These are phyloP conservation scores for Croton laevigatus DNA, from an alignment of 441 rosid genomes.

Conservation along the genomic window DNA sequence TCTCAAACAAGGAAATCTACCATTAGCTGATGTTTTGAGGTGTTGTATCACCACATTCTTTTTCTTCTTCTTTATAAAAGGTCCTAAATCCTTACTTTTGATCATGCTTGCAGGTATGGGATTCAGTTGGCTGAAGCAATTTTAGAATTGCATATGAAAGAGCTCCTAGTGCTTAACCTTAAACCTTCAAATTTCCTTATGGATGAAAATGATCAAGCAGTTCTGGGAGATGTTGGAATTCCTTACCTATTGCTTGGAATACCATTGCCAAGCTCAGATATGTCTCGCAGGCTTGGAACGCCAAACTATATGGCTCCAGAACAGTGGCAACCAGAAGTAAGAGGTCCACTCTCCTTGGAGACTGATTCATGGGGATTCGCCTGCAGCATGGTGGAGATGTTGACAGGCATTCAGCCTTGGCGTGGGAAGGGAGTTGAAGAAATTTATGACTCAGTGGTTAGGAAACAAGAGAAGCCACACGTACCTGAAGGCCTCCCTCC, in stretches of 20 bases:
- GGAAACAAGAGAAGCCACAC: constrained; percentile 60
- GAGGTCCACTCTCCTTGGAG: constrained; percentile 82
- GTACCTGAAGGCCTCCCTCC: constrained; percentile 77
- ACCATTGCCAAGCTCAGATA: constrained; percentile 59
- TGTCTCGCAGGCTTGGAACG: constrained; percentile 66
- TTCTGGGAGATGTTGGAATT: constrained; percentile 76
- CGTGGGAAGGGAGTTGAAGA: constrained; percentile 58
- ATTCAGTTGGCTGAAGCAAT: constrained; percentile 59
- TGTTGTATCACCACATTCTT: constrained; percentile 25
- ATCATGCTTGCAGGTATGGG: constrained; percentile 59
- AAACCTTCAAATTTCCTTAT: constrained; percentile 79
- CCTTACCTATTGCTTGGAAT: constrained; percentile 68
- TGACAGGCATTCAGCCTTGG: constrained; percentile 83
- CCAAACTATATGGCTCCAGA: constrained; percentile 98
- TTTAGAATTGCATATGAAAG: constrained; percentile 60
- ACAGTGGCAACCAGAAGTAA: constrained; percentile 85
- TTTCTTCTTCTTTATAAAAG: background rate
- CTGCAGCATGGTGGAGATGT: constrained; percentile 86
- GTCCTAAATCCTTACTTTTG: constrained; percentile 13
- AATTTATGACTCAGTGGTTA: constrained; percentile 62
- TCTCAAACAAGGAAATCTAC: constrained; percentile 74
- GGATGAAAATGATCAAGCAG: constrained; percentile 56
- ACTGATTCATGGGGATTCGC: constrained; percentile 93
- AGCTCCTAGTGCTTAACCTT: constrained; percentile 64
- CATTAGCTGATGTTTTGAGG: constrained; percentile 61